A percentile compares a stretch with the other conserved stretches of the same genome.
Conservation (phyloP, 2,329 filamentous ascomycete genomes). For the Pseudocercospora eumusae region DNA sequence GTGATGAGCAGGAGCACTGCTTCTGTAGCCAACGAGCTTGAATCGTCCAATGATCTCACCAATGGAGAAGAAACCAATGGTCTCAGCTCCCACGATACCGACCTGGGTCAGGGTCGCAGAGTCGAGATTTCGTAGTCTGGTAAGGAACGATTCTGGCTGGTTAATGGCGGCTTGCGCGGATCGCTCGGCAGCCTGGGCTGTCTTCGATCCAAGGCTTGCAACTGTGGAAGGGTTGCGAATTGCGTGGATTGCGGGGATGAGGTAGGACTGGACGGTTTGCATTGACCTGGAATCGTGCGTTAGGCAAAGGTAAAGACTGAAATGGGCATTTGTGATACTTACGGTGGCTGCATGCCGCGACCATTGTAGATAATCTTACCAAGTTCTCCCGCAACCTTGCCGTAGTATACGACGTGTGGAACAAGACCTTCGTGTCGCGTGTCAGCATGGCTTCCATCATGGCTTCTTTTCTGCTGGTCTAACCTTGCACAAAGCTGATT, state of each 20-base stretch:
- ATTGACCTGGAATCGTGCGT: constrained; percentile 59
- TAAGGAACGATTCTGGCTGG: constrained; percentile 58
- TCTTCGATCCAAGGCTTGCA: constrained; percentile 47
- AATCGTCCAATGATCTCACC: constrained; percentile 95
- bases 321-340: constrained; percentile 52
- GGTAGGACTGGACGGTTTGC: constrained; percentile 82
- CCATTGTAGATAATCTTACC: constrained; percentile 81
- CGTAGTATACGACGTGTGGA: constrained; percentile 88
- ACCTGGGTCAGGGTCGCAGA: constrained; percentile 68
- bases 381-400: constrained; percentile 82
- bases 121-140: constrained; percentile 68
- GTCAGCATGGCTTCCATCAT: constrained; percentile 17
- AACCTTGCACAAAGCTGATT: constrained; percentile 85
- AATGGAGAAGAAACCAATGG: constrained; percentile 94
- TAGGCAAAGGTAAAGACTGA: not conserved
- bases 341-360: constrained; percentile 95
- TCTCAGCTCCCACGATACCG: constrained; percentile 80
- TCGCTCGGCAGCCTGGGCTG: constrained; percentile 46
- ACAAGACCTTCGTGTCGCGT: constrained; percentile 68
- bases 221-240: constrained; percentile 62
- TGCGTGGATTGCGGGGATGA: constrained; percentile 71
- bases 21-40: constrained; percentile 87
- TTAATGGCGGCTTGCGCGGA: constrained; percentile 54
- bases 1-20: constrained; percentile 29
- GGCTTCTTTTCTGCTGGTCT: constrained; percentile 26